A percentile compares a stretch with the other conserved stretches of the same genome.
Conservation (phyloP, 176 grass and related monocot genomes). For the Rhynchospora breviuscula region DNA sequence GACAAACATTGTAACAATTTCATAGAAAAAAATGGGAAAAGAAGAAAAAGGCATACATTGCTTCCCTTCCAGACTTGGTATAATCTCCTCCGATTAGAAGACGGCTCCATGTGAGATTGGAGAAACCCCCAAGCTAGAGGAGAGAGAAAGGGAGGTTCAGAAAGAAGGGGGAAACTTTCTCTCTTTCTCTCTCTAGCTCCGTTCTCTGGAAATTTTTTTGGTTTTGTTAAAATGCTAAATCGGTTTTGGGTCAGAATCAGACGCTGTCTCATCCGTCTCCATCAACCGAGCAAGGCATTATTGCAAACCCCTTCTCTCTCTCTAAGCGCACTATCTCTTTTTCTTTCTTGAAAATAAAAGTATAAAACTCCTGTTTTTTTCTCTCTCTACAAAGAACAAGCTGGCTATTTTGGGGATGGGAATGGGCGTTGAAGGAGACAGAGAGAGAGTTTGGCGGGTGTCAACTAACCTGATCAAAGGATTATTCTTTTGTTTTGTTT, state of each 20-base stretch:
- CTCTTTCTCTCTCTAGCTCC: background rate
- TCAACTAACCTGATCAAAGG: background rate
- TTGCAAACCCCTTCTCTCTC: background rate
- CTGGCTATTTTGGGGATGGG: conserved; percentile 18
- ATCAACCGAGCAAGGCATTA: conserved; percentile 1
- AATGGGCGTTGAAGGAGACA: conserved; percentile 19
- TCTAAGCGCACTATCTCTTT: conserved; percentile 3
- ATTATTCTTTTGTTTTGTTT: conserved; percentile 1
- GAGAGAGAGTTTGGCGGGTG: background rate
- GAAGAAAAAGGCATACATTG: conserved; percentile 46
- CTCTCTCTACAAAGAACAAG: conserved; percentile 12
- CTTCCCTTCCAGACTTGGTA: conserved; percentile 88
- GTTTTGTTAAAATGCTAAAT: conserved; percentile 18
- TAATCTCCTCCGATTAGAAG: conserved; percentile 43
- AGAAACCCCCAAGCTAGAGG: background rate
- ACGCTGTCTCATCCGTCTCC: conserved; percentile 14
- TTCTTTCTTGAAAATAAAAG: conserved; percentile 11
- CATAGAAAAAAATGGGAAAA: background rate
- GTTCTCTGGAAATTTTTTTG: background rate
- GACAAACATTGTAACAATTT: background rate
- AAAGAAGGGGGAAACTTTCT: background rate
- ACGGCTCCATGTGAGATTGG: conserved; percentile 14
- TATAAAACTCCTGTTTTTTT: background rate
- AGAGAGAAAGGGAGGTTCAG: conserved; percentile 11
- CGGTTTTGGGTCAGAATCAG: conserved; percentile 23